phyloP scores from a whole-genome alignment of 208 protist genomes.

The Perkinsela sp. region DNA sequence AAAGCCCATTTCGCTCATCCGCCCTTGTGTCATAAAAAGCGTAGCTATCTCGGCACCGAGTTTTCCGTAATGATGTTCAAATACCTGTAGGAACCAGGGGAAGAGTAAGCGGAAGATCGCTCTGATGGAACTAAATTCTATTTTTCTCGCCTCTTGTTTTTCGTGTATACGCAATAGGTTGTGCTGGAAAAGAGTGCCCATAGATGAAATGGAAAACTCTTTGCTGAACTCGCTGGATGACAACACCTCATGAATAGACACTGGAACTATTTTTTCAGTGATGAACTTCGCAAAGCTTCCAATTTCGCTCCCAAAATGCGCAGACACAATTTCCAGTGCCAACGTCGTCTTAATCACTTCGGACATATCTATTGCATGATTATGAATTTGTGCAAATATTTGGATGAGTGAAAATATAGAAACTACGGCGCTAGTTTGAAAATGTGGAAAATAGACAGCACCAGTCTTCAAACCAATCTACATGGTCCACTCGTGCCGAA shows the following conservation, averaged over 20 bases:
- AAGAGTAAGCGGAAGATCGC: neutral
- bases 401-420: no score
- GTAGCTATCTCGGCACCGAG: neutral
- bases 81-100: neutral
- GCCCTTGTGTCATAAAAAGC: neutral
- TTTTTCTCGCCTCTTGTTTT: neutral
- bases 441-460: no score
- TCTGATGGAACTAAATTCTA: neutral
- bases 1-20: neutral
- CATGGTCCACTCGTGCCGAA: no score
- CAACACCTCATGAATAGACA: neutral
- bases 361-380: neutral
- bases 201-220: neutral
- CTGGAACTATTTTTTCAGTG: neutral
- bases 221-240: neutral
- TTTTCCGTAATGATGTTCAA: neutral
- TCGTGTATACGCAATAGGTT: neutral
- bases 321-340: neutral
- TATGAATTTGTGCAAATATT: no score
- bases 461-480: no score
- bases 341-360: neutral
- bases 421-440: no score
- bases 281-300: neutral
- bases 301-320: neutral
- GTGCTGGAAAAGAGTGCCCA: neutral